Evolutionary conservation across 768 basidiomycete genomes (phyloP), one percentile per base, ranked within the genome.

Genomic region (Phylloporus arenicola): DNA sequence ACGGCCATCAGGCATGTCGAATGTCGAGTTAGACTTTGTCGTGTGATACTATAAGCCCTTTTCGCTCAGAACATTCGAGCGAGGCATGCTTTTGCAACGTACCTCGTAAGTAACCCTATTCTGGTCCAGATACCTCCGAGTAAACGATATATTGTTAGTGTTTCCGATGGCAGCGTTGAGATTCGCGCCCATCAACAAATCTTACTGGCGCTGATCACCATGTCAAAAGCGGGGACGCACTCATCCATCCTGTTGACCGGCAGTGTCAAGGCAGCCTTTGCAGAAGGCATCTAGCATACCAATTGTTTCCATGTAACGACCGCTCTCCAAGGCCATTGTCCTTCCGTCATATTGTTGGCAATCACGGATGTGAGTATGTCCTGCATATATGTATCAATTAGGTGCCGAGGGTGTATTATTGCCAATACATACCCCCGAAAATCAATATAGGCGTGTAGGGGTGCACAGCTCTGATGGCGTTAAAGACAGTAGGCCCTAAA

Each of bases 251-350:
- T 65, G 27, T 24, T 24, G 41, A 38, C 22, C 33, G 14, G 38
- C 37, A 0, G 40, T 9, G 33, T 20, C 2, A 25, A 29, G 20
- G n/a, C 10, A n/a, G 22, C 17, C 2, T 19, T 4, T 25, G 29
- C 20, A 17, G 4, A 24, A 25, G 35, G 17, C 0, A 14, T 11
- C 6, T 11, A 12, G 45, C 78, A 12, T 43, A 86, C 89, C 91
- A 47, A 94, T 72, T 10, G 92, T 96, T 70, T 96, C 93, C 85
- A 95, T 88, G 63, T 94, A 95, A 20, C 90, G 74, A 16, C 93
- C 88, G 55, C 88, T 86, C 60, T 91, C 88, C 53, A 93, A 63
- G 2, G 84, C 57, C 53, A 64, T 59, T 19, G 57, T 27, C 27
- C 57, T 58, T 34, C 52, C 52, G 41, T 64, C 54, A 16, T 59